Evolutionary conservation across 2,329 filamentous ascomycete species (phyloP), one percentile per base, ranked within the genome.

Genomic region (Sclerotiophoma versabilis): DNA sequence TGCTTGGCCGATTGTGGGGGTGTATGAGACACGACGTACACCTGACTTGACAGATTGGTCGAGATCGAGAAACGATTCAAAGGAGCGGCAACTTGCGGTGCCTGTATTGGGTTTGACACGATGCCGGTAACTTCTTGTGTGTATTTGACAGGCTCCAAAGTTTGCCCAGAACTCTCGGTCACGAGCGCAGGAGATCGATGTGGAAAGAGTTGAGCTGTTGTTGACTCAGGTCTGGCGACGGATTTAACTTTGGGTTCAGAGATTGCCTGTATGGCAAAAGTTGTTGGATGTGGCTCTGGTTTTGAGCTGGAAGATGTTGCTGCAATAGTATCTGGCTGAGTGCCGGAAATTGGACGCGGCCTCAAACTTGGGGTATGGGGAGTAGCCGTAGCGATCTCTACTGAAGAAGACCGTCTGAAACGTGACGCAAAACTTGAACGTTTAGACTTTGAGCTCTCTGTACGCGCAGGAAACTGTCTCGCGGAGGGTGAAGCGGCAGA

Each of bases 381-480:
- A 9, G 27, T 9, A 5, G 27, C 14, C 14, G 51, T 20, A 30
- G 22, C 22, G 17, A 20, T 39, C 4, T 49, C 41, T n/a, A 41
- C 29, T n/a, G 51, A 45, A 25, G 45, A 45, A 19, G 45, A 46
- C 22, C 51, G 51, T 46, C 51, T 49, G 33, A 54, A 54, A 5
- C 45, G 32, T 25, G 51, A 54, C 17, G 39, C 30, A 22, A 54
- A 36, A 17, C 44, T 49, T 23, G 45, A 49, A 1, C 51, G 38
- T 45, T 54, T 54, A 9, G 45, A 49, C 8, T 32, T 54, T 3
- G 45, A 54, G 17, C 38, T 49, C 25, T 49, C 26, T 19, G 51
- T 25, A 7, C 38, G 44, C 10, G 12, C 15, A 12, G 53, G 22
- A 23, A 52, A 45, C 23, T 48, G 46, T 12, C 20, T 45, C n/a